Base-by-base conservation (phyloP, 352 stramenopile genomes). In the Phytophthora nicotianae region DNA sequence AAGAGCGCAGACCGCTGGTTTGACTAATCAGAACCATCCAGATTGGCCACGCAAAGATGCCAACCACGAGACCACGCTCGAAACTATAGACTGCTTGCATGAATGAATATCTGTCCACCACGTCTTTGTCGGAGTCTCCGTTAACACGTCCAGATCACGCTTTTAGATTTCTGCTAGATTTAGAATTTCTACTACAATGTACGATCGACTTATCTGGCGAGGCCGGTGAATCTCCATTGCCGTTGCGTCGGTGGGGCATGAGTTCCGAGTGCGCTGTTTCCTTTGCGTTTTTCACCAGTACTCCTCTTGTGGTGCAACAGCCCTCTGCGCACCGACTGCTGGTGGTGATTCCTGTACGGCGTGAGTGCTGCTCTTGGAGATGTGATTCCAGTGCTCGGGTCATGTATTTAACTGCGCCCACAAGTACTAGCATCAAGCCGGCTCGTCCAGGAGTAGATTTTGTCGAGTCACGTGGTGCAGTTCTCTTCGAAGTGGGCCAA, bases 1-100 rank as follows among this genome's bases (percentile, higher is more conserved):
- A 65, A 70, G 38, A 65, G 46, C 24, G 54, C 70, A 40, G 72
- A 90, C 35, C 83, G 83, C 42, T 92, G 83, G 83, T 92, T 92
- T 53, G 79, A 89, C 42, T 92, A 80, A 68, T 48, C 46, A 19
- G 41, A 62, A 21, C 41, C 58, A 17, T 43, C 45, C 5, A 20
- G 21, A 4, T 5, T 43, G 37, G 4, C 40, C 17, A 32, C 21
- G 20, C 41, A 11, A 54, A 17, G 38, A 42, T 37, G 45, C 45
- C 38, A 41, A 33, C 27, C 50, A 24, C 21, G 47, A 66, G 58
- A 59, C 38, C 47, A 35, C 62, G 52, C 38, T 11, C 8, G 26
- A 16, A 26, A 32, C 16, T 29, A 48, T 48, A 48, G 33, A 57
- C 16, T 46, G 19, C 2, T 54, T 54, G 32, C n/a, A 51, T 53